These are phyloP conservation scores for Salvia hispanica DNA, from an alignment of 257 asterid genomes.

Conservation along the genomic window DNA sequence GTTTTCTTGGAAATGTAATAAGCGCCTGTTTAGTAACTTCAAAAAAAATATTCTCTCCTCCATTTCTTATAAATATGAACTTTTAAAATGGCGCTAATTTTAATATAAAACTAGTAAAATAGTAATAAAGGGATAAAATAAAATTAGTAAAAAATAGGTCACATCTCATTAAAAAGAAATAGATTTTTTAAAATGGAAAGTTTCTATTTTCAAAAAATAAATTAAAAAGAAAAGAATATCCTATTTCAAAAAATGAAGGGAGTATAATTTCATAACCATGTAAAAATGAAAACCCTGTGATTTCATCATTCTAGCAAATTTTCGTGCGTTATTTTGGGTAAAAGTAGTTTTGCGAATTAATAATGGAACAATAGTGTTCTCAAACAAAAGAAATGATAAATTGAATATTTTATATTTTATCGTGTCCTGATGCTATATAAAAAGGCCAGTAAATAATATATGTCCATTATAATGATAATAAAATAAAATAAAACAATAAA, in stretches of 20 bases:
- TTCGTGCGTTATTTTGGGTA: neutral
- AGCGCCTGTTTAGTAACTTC: neutral
- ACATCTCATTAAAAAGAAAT: too few species aligned
- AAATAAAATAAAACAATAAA: neutral
- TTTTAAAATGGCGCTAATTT: too few species aligned
- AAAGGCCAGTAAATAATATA: neutral
- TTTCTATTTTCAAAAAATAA: neutral
- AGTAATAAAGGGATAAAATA: too few species aligned
- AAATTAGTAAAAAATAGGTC: too few species aligned
- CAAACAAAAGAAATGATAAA: too few species aligned
- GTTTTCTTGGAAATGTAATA: neutral
- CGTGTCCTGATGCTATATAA: neutral
- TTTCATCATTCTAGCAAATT: neutral
- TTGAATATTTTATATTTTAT: neutral
- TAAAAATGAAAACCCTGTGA: slow-evolving; percentile 1
- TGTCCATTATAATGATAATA: neutral
- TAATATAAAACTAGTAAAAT: too few species aligned
- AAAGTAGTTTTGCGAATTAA: neutral
- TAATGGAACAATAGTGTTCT: neutral
- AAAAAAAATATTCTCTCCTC: too few species aligned
- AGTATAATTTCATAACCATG: too few species aligned
- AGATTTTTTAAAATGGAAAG: too few species aligned
- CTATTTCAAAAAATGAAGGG: too few species aligned
- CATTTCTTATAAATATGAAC: too few species aligned
- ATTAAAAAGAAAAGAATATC: neutral